These are phyloP conservation scores for Syzygium grande DNA, from an alignment of 345 rosid genomes.

Conservation along the genomic window DNA sequence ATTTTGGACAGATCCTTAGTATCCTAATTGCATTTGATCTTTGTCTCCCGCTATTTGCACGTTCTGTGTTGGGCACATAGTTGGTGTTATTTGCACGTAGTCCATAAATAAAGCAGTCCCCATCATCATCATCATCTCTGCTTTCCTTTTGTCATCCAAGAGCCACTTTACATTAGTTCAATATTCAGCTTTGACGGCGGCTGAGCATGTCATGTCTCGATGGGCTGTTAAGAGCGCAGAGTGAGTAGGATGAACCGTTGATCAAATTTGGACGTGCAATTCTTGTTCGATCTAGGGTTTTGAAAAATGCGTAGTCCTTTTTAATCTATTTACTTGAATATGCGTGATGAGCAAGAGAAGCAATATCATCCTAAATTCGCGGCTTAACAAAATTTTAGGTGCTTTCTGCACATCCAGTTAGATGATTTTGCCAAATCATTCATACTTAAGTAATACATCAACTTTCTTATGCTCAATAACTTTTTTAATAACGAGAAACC, in stretches of 20 bases:
- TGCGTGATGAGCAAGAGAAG: neutral
- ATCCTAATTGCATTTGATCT: neutral
- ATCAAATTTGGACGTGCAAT: neutral
- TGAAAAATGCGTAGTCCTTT: neutral
- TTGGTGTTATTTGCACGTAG: neutral
- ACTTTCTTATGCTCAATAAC: neutral
- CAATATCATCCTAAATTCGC: neutral
- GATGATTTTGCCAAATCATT: too few relatives aligned
- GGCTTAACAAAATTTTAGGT: neutral
- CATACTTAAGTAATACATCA: neutral
- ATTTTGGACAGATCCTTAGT: neutral
- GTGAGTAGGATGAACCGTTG: too few relatives aligned
- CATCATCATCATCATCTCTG: neutral
- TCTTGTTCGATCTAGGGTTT: neutral
- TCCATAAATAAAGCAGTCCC: neutral
- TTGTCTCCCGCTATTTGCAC: neutral
- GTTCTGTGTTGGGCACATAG: neutral
- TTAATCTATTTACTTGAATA: too few relatives aligned
- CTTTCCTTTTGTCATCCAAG: neutral
- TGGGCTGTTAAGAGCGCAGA: too few relatives aligned
- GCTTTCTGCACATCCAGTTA: neutral
- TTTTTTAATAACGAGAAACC: neutral
- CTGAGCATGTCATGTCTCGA: neutral
- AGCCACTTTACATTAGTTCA: neutral
- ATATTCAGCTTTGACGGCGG: neutral